Conservation (phyloP, 2,329 filamentous ascomycete genomes). For the Pseudogymnoascus sp. region DNA sequence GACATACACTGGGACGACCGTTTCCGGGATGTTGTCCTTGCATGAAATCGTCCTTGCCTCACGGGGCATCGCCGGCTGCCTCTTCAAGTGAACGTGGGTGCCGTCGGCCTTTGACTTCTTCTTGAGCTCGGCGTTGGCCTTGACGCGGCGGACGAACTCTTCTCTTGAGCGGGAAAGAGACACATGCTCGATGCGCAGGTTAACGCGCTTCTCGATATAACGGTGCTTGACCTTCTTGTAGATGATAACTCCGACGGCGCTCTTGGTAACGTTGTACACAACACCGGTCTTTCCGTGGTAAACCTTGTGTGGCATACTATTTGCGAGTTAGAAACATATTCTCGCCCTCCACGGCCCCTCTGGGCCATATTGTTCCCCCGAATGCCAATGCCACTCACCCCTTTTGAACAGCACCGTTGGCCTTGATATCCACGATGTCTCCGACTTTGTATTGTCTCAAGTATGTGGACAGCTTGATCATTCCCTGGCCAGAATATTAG, state of each 20-base stretch:
- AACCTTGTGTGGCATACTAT: slow-evolving; percentile 96
- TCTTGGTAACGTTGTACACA: slow-evolving; percentile 99
- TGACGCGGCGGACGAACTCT: slow-evolving; percentile 93
- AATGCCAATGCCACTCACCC: slow-evolving; percentile 54
- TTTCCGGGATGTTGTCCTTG: slow-evolving; percentile 82
- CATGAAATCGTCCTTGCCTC: slow-evolving; percentile 70
- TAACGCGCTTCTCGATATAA: slow-evolving; percentile 99
- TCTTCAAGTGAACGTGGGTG: slow-evolving; percentile 84
- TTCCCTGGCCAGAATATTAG: slow-evolving; percentile 43
- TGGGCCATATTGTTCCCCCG: not conserved
- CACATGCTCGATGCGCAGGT: slow-evolving; percentile 98
- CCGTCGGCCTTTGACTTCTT: slow-evolving; percentile 87
- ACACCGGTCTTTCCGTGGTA: slow-evolving; percentile 99
- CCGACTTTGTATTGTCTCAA: slow-evolving; percentile 92
- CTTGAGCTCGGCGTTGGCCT: slow-evolving; percentile 90
- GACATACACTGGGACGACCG: slow-evolving; percentile 56
- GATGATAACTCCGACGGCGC: slow-evolving; percentile 94
- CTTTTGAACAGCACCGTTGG: slow-evolving; percentile 97
- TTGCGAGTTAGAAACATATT: slow-evolving; percentile 13
- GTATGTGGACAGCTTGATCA: slow-evolving; percentile 91
- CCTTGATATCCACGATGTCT: slow-evolving; percentile 98
- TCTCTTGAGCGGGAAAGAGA: slow-evolving; percentile 88
- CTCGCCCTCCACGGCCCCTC: not conserved
- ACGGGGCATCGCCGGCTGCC: slow-evolving; percentile 72
- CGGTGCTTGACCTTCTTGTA: slow-evolving; percentile 99